Evolutionary conservation across 2,329 filamentous ascomycete genomes (phyloP).

Genomic region (Phialophora chinensis): DNA sequence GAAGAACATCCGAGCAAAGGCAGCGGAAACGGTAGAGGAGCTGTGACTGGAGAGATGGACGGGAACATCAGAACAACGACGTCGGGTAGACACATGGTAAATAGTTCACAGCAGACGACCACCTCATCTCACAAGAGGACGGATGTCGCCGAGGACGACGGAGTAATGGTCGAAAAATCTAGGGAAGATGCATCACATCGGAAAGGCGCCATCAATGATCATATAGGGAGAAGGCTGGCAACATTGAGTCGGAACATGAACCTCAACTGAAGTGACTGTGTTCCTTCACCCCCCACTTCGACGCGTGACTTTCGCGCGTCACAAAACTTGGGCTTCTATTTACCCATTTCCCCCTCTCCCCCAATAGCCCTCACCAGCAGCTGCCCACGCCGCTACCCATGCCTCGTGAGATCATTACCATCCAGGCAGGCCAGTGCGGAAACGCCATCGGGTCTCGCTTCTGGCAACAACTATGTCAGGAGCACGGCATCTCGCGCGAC

Average conservation of each 20-base stretch:
- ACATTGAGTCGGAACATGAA: neutral
- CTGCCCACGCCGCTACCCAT: constrained; percentile 18
- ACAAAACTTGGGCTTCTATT: neutral
- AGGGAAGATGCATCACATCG: too few relatives aligned
- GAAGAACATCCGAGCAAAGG: constrained; percentile 23
- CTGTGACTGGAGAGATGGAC: neutral
- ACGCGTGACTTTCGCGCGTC: neutral
- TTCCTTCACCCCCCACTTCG: neutral
- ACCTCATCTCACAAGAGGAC: too few relatives aligned
- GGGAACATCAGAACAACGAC: neutral
- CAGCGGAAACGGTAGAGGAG: constrained; percentile 16
- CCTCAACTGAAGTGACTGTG: neutral
- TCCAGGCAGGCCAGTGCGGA: constrained; percentile 79
- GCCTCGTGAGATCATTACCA: constrained; percentile 90
- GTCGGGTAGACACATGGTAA: neutral
- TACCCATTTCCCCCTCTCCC: neutral
- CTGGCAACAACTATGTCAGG: constrained; percentile 97
- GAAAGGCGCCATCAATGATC: too few relatives aligned
- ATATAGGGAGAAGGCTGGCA: too few relatives aligned
- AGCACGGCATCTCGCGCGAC: constrained; percentile 97
- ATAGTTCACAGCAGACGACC: neutral
- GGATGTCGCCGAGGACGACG: neutral
- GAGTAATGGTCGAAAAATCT: too few relatives aligned
- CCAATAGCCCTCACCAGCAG: neutral
- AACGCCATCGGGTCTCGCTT: constrained; percentile 77